A percentile compares a stretch with the other conserved stretches of the same genome.
These are phyloP conservation scores for Ammopiptanthus mongolicus DNA, from an alignment of 306 rosid species.

Conservation along the genomic window DNA sequence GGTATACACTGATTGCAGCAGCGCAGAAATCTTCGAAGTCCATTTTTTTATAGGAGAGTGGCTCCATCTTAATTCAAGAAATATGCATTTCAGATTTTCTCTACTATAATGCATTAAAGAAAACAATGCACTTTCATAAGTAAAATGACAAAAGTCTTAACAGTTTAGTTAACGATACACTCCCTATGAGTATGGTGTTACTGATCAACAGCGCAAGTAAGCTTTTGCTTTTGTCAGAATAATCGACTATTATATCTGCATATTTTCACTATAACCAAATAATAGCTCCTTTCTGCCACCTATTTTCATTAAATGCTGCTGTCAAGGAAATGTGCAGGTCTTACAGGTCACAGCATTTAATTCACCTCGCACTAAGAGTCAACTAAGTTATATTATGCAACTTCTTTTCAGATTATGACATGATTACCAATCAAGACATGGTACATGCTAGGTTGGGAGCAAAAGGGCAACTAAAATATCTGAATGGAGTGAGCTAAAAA, in stretches of 20 bases:
- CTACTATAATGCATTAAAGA: background rate
- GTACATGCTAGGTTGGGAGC: background rate
- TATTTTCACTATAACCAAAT: background rate
- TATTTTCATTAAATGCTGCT: background rate
- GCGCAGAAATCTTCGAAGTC: conserved; percentile 93
- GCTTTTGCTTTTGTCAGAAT: background rate
- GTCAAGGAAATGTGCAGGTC: conserved; percentile 5
- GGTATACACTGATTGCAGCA: conserved; percentile 81
- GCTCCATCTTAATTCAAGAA: conserved; percentile 66
- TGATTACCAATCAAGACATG: conserved; percentile 7
- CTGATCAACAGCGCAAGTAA: background rate
- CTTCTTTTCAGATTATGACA: conserved; percentile 6
- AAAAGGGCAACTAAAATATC: background rate
- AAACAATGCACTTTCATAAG: background rate
- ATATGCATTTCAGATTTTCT: conserved; percentile 12
- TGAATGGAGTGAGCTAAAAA: background rate
- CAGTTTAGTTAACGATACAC: background rate
- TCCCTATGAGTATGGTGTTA: background rate
- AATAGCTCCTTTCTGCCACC: conserved; percentile 8
- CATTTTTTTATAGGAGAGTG: conserved; percentile 59
- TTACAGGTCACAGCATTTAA: background rate
- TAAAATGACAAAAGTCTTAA: background rate
- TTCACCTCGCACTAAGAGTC: background rate
- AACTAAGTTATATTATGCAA: background rate
- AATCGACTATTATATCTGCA: background rate